phyloP scores from a whole-genome alignment of 73 alveolate genomes.

The Paramecium tetraurelia region DNA sequence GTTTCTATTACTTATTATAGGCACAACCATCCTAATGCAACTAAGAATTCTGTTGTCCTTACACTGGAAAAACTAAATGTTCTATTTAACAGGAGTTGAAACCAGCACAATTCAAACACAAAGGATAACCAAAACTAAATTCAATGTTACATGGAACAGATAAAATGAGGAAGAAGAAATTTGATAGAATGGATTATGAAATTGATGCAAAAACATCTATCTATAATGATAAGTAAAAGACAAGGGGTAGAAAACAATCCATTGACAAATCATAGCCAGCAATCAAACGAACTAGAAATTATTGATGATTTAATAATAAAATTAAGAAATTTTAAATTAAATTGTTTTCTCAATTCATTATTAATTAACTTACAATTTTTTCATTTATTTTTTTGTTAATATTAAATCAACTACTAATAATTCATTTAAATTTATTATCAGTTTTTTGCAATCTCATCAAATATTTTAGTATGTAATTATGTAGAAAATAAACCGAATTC shows the following conservation, averaged over 20 bases:
- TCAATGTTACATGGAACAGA: constrained; percentile 28
- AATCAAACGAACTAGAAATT: not conserved
- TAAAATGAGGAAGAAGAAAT: not conserved
- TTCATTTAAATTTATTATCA: not conserved
- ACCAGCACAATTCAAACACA: not conserved
- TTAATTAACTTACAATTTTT: not conserved
- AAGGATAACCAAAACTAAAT: not conserved
- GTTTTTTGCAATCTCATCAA: not conserved
- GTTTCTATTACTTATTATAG: not conserved
- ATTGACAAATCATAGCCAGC: not conserved
- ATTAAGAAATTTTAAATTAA: not conserved
- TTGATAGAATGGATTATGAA: constrained; percentile 19
- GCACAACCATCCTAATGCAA: not conserved
- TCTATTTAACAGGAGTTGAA: not conserved
- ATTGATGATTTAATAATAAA: not conserved
- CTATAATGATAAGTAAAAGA: not conserved
- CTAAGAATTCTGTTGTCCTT: not conserved
- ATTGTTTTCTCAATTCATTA: not conserved
- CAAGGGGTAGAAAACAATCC: not conserved
- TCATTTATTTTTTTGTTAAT: not conserved
- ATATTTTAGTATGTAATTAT: not conserved
- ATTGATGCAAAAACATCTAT: not conserved
- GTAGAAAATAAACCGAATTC: not conserved
- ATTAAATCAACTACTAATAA: not conserved
- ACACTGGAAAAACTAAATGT: constrained; percentile 37